Percentiles rank a stretch among this genome's conserved stretches.
These are phyloP conservation scores for Ceriops decandra DNA, from an alignment of 345 rosid species.

Conservation along the genomic window DNA sequence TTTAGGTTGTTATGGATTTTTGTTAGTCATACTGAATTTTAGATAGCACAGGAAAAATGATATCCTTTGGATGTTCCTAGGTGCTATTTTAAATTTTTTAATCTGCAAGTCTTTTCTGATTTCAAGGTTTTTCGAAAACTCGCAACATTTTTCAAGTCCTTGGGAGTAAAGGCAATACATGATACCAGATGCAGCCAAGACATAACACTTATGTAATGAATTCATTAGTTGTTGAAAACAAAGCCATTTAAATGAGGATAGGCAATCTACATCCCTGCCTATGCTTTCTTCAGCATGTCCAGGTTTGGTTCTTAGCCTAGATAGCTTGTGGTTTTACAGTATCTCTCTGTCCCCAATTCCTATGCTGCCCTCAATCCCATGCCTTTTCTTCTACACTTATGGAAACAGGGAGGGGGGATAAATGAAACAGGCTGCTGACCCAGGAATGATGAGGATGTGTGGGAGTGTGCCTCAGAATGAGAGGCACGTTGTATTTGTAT, in stretches of 20 bases:
- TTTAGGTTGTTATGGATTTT: slow-evolving; percentile 38
- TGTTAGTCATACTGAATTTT: background rate
- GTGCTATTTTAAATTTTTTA: background rate
- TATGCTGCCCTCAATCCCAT: no score
- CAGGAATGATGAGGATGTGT: no score
- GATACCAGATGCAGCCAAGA: slow-evolving; percentile 85
- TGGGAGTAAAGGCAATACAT: slow-evolving; percentile 83
- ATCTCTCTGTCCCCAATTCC: background rate
- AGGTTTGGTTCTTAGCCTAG: slow-evolving; percentile 42
- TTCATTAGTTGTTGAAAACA: slow-evolving; percentile 60
- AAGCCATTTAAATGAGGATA: slow-evolving; percentile 37
- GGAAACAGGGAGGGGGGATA: no score
- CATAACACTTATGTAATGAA: slow-evolving; percentile 73
- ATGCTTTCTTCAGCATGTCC: slow-evolving; percentile 93
- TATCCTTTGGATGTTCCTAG: background rate
- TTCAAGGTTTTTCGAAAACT: slow-evolving; percentile 72
- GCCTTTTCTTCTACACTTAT: no score
- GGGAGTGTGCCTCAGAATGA: background rate
- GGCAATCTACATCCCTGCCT: slow-evolving; percentile 47
- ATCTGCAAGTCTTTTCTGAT: background rate
- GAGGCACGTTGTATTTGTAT: background rate
- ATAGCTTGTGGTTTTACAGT: background rate
- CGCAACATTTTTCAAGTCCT: slow-evolving; percentile 66
- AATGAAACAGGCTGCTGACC: no score
- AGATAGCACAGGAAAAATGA: background rate